Percentiles rank a stretch among this genome's conserved stretches.
phyloP scores from a whole-genome alignment of 1,284 basidiomycete genomes.

The Pseudozyma thailandica region DNA sequence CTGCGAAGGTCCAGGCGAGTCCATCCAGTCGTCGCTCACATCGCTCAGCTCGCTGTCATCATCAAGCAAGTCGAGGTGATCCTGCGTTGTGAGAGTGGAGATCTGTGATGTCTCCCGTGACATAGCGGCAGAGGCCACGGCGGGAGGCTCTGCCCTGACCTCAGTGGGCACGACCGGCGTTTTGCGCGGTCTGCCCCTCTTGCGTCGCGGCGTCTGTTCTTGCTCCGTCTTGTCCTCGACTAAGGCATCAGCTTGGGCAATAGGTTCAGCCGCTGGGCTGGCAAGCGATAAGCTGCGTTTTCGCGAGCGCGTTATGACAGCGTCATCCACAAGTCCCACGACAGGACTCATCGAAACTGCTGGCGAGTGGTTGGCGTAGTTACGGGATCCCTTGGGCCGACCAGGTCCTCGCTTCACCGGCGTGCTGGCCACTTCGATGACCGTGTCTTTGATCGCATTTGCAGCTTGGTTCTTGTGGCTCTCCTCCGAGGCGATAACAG shows the following conservation, averaged over 20 bases:
- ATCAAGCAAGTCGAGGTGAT: conserved; percentile 27
- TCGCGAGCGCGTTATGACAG: conserved; percentile 4
- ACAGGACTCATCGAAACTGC: neutral
- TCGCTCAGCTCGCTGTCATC: conserved; percentile 42
- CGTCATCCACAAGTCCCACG: neutral
- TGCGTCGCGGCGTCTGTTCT: conserved; percentile 16
- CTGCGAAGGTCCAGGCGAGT: conserved; percentile 19
- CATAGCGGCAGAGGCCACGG: neutral
- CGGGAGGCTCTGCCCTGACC: neutral
- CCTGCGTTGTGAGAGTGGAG: neutral
- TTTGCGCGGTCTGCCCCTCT: conserved; percentile 19
- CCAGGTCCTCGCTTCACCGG: conserved; percentile 31
- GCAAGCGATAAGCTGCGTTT: conserved; percentile 18
- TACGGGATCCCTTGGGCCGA: conserved; percentile 7
- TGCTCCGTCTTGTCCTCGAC: no score
- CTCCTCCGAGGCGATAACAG: neutral
- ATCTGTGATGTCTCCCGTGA: neutral
- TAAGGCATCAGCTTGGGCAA: neutral
- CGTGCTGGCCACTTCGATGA: neutral
- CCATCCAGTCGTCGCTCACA: conserved; percentile 19
- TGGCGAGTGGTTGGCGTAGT: neutral
- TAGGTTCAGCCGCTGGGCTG: neutral
- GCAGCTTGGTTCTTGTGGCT: neutral
- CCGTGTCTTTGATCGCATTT: neutral
- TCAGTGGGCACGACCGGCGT: neutral